Percentiles rank a stretch among this genome's conserved stretches.
Conservation (phyloP, 305 asterid genomes). For the Petunia hybrid region DNA sequence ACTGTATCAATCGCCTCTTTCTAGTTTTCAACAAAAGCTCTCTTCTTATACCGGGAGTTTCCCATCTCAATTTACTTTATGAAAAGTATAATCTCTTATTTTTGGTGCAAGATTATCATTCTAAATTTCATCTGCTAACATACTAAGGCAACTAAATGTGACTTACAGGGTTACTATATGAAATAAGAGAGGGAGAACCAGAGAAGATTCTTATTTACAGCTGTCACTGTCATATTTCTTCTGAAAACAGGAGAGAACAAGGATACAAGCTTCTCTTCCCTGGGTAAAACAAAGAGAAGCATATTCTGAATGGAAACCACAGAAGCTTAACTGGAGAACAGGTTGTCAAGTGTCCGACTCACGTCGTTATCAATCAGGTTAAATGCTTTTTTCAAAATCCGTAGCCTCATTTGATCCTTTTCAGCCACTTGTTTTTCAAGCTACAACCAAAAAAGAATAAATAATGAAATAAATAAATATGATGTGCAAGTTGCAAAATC, state of each 20-base stretch:
- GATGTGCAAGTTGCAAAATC: not conserved
- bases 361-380: conserved; percentile 67
- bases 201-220: not conserved
- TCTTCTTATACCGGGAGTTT: too few relatives aligned
- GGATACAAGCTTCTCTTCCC: not conserved
- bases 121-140: not conserved
- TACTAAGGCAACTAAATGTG: not conserved
- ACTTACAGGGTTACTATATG: not conserved
- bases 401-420: conserved; percentile 74
- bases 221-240: not conserved
- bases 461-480: not conserved
- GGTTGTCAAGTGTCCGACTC: conserved; percentile 43
- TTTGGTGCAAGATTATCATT: too few relatives aligned
- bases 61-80: too few relatives aligned
- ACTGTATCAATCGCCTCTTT: too few relatives aligned
- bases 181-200: not conserved
- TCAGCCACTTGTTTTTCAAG: conserved; percentile 88
- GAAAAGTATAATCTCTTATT: too few relatives aligned
- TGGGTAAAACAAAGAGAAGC: conserved; percentile 14
- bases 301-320: conserved; percentile 15
- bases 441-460: conserved; percentile 44
- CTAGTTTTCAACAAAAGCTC: too few relatives aligned
- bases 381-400: conserved; percentile 84
- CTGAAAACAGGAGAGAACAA: not conserved
- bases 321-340: conserved; percentile 34